A percentile compares a stretch with the other conserved stretches of the same genome.
phyloP scores from a whole-genome alignment of 2,329 filamentous ascomycete species.

The Colletotrichum viniferum region DNA sequence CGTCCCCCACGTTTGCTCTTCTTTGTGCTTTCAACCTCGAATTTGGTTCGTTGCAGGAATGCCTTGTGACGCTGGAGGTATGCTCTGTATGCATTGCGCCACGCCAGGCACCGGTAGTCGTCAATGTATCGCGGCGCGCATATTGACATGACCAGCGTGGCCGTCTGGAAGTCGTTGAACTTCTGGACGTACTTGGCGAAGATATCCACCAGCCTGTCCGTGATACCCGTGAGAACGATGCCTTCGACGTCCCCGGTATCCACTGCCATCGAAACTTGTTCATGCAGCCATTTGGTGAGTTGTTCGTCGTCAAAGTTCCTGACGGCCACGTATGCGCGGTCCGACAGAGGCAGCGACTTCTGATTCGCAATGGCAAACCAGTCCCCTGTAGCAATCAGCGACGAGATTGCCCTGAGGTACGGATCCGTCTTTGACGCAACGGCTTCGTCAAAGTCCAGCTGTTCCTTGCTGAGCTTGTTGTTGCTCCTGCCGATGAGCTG shows the following conservation, averaged over 20 bases:
- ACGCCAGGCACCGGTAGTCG: constrained; percentile 75
- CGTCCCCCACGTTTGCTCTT: constrained; percentile 68
- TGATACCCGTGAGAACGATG: constrained; percentile 78
- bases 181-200: constrained; percentile 77
- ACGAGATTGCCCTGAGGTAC: constrained; percentile 80
- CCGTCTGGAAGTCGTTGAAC: constrained; percentile 80
- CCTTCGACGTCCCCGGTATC: constrained; percentile 76
- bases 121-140: constrained; percentile 78
- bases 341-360: constrained; percentile 72
- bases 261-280: constrained; percentile 65
- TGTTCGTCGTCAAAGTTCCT: constrained; percentile 66
- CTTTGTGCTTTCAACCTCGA: constrained; percentile 77
- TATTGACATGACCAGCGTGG: constrained; percentile 75
- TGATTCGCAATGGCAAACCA: constrained; percentile 79
- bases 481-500: constrained; percentile 63
- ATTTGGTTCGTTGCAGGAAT: constrained; percentile 77
- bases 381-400: constrained; percentile 76
- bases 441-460: constrained; percentile 63
- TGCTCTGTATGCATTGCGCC: constrained; percentile 74
- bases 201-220: constrained; percentile 73
- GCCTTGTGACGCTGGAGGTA: constrained; percentile 75
- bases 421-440: constrained; percentile 72
- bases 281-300: constrained; percentile 70
- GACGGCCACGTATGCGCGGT: constrained; percentile 76
- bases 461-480: constrained; percentile 46